Evolutionary conservation across 2,329 filamentous ascomycete genomes (phyloP).

Genomic region (Aspergillus sp.): DNA sequence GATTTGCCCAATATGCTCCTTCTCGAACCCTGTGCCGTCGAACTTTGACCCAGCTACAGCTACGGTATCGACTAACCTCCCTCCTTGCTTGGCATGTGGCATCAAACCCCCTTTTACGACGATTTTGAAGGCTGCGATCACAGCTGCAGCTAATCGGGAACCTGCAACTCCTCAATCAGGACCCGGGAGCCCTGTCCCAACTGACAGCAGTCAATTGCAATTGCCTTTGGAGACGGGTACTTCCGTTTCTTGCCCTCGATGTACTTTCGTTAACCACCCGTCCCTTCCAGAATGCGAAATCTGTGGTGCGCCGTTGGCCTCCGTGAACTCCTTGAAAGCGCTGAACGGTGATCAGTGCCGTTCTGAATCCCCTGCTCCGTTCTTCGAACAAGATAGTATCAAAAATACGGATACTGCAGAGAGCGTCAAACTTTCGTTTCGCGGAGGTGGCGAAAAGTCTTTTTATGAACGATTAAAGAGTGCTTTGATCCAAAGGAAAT

Average conservation of each 20-base stretch:
- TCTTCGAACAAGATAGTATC: slow-evolving; percentile 44
- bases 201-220: background rate
- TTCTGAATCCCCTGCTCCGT: slow-evolving; percentile 72
- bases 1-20: slow-evolving; percentile 94
- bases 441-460: slow-evolving; percentile 78
- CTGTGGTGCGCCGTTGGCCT: slow-evolving; percentile 69
- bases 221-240: slow-evolving; percentile 5
- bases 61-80: slow-evolving; percentile 69
- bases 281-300: slow-evolving; percentile 83
- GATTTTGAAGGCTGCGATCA: slow-evolving; percentile 79
- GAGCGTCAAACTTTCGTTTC: slow-evolving; percentile 85
- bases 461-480: slow-evolving; percentile 85
- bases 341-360: slow-evolving; percentile 33
- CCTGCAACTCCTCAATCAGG: slow-evolving; percentile 6
- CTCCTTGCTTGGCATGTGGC: slow-evolving; percentile 85
- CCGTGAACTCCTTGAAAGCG: slow-evolving; percentile 41
- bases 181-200: background rate
- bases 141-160: slow-evolving; percentile 54
- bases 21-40: slow-evolving; percentile 84
- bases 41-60: slow-evolving; percentile 86
- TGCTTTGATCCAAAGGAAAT: slow-evolving; percentile 86
- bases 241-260: slow-evolving; percentile 62
- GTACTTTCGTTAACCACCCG: slow-evolving; percentile 89
- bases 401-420: slow-evolving; percentile 58
- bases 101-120: slow-evolving; percentile 82